These are phyloP conservation scores for Calonectria naviculata DNA, from an alignment of 2,329 filamentous ascomycete species.

Conservation along the genomic window DNA sequence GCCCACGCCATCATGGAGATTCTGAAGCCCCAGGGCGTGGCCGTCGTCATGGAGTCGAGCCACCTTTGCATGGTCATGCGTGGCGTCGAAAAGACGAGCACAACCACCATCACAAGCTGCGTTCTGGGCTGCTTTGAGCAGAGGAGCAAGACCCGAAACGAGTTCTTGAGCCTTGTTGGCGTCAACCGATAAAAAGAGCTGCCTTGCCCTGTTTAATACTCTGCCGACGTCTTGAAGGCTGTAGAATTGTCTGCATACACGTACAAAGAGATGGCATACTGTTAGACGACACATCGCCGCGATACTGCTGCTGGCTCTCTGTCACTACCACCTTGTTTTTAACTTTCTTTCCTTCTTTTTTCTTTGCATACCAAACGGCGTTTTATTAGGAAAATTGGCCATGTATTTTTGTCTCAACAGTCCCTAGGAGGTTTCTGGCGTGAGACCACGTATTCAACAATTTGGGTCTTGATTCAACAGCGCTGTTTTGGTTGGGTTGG, in stretches of 20 bases:
- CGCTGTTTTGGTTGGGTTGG: constrained; percentile 9
- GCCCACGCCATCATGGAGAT: constrained; percentile 94
- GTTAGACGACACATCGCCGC: neutral
- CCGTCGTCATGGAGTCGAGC: constrained; percentile 96
- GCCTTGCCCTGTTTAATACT: neutral
- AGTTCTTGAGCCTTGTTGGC: constrained; percentile 86
- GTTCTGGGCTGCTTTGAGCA: constrained; percentile 97
- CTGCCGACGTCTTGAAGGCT: neutral
- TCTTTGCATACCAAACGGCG: constrained; percentile 14
- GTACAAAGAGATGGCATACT: neutral
- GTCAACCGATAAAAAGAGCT: constrained; percentile 57
- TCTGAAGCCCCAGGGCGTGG: constrained; percentile 92
- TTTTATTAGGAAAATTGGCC: constrained; percentile 7
- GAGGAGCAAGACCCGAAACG: constrained; percentile 92
- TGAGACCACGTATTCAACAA: constrained; percentile 46
- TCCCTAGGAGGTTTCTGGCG: constrained; percentile 26
- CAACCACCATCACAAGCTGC: constrained; percentile 93
- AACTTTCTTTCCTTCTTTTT: neutral
- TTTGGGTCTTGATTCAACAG: constrained; percentile 37
- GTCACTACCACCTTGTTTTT: neutral
- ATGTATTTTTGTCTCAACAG: constrained; percentile 12
- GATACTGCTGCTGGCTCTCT: neutral
- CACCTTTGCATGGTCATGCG: constrained; percentile 99
- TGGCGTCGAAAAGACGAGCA: constrained; percentile 91
- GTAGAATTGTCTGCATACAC: neutral